Evolutionary conservation across 805 yeast genomes (phyloP).

Genomic region (Dipodascopsis tothii): DNA sequence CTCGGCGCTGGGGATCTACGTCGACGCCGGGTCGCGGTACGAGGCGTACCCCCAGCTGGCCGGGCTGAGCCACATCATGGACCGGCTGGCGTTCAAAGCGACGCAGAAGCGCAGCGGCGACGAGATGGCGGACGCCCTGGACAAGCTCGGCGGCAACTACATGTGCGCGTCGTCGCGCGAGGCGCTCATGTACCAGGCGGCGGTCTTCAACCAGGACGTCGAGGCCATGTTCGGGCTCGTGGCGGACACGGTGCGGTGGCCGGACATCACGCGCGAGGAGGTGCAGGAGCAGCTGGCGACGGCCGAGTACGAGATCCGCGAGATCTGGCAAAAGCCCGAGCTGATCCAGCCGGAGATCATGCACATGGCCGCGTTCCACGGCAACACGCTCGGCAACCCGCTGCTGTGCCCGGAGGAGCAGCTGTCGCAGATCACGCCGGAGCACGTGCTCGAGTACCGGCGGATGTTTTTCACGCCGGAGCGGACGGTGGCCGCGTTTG

Average conservation of each 20-base stretch:
- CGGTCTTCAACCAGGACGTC: conserved; percentile 81
- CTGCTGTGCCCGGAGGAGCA: conserved; percentile 70
- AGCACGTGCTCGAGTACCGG: conserved; percentile 54
- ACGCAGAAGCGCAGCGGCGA: conserved; percentile 40
- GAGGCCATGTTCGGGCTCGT: conserved; percentile 69
- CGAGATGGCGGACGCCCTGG: conserved; percentile 67
- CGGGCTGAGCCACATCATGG: conserved; percentile 79
- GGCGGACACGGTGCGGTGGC: conserved; percentile 69
- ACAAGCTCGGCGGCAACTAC: conserved; percentile 83
- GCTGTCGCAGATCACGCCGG: conserved; percentile 47
- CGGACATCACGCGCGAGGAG: conserved; percentile 61
- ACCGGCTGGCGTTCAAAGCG: conserved; percentile 63
- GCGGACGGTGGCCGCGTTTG: conserved; percentile 74
- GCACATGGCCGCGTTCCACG: conserved; percentile 70
- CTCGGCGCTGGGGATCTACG: conserved; percentile 79
- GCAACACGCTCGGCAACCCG: conserved; percentile 77
- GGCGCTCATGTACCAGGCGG: conserved; percentile 85
- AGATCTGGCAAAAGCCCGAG: conserved; percentile 77
- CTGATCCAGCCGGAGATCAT: conserved; percentile 81
- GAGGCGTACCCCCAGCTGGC: conserved; percentile 48
- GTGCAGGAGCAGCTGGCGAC: conserved; percentile 63
- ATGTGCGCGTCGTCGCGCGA: conserved; percentile 91
- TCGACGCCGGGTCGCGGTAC: conserved; percentile 84
- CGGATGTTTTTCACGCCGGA: conserved; percentile 66
- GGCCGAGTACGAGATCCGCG: conserved; percentile 74